Evolutionary conservation across 768 basidiomycete species (phyloP).

Genomic region (Xerocomellus amylosporus): DNA sequence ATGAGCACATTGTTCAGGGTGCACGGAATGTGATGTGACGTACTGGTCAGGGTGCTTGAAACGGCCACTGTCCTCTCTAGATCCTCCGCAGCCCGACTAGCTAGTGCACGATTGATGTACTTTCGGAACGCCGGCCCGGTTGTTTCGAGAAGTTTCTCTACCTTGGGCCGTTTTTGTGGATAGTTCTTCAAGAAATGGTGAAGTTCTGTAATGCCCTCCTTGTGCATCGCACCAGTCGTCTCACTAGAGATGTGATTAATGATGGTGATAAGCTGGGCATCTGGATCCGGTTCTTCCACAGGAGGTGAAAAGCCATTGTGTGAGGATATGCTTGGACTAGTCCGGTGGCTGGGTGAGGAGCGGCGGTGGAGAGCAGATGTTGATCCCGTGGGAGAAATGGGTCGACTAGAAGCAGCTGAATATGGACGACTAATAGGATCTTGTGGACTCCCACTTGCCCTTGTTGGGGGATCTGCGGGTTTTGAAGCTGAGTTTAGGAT

Average conservation of each 20-base stretch:
- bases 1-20: slow-evolving; percentile 7
- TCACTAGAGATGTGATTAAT: slow-evolving; percentile 87
- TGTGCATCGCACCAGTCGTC: slow-evolving; percentile 84
- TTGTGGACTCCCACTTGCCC: slow-evolving; percentile 24
- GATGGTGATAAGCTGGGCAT: slow-evolving; percentile 76
- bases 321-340: slow-evolving; percentile 69
- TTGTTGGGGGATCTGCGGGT: slow-evolving; percentile 34
- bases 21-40: slow-evolving; percentile 27
- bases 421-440: slow-evolving; percentile 45
- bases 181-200: slow-evolving; percentile 92
- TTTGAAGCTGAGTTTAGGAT: slow-evolving; percentile 73
- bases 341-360: slow-evolving; percentile 59
- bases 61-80: slow-evolving; percentile 76
- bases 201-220: slow-evolving; percentile 91
- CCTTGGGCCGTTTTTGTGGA: slow-evolving; percentile 76
- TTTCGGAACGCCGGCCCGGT: slow-evolving; percentile 90
- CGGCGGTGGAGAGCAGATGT: slow-evolving; percentile 51
- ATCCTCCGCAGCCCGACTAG: slow-evolving; percentile 85
- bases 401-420: slow-evolving; percentile 64
- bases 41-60: slow-evolving; percentile 81
- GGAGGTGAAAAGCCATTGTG: slow-evolving; percentile 51
- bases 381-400: slow-evolving; percentile 69
- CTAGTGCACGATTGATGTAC: slow-evolving; percentile 85
- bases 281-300: slow-evolving; percentile 83
- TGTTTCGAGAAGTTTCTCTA: slow-evolving; percentile 85